Percentiles rank a stretch among this genome's conserved stretches.
phyloP scores from a whole-genome alignment of 257 asterid species.

The Petunia secreta region DNA sequence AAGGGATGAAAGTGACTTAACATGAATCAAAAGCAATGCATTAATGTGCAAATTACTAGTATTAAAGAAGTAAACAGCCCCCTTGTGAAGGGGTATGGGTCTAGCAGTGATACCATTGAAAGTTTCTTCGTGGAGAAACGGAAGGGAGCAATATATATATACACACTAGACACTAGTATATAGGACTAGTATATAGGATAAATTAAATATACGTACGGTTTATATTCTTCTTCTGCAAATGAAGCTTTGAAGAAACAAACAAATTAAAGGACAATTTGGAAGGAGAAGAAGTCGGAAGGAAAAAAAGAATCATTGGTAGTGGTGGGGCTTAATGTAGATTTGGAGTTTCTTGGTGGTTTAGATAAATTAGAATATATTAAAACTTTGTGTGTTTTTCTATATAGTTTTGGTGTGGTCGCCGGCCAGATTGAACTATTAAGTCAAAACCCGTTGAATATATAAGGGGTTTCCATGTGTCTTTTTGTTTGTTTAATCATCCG shows the following conservation, averaged over 20 bases:
- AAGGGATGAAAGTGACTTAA: conserved; percentile 34
- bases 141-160: not conserved
- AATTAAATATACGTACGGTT: not conserved
- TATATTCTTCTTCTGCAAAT: conserved; percentile 30
- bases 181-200: not conserved
- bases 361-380: not conserved
- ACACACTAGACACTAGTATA: not conserved
- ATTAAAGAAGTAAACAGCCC: conserved; percentile 6
- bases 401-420: conserved; percentile 14
- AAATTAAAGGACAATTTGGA: conserved; percentile 46
- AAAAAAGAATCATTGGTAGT: conserved; percentile 35
- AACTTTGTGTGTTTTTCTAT: not conserved
- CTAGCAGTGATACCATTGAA: conserved; percentile 28
- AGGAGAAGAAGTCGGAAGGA: conserved; percentile 31
- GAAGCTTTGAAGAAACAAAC: conserved; percentile 46
- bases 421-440: conserved; percentile 12
- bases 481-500: not conserved
- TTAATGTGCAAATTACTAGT: conserved; percentile 7
- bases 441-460: not conserved
- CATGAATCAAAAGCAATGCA: conserved; percentile 24
- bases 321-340: conserved; percentile 23
- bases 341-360: conserved; percentile 12
- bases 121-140: conserved; percentile 27
- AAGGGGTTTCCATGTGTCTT: conserved; percentile 5
- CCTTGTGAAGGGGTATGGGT: not conserved